A percentile compares a stretch with the other conserved stretches of the same genome.
Conservation (phyloP, 2,329 filamentous ascomycete species). For the Trichophyton mentagrophytes region DNA sequence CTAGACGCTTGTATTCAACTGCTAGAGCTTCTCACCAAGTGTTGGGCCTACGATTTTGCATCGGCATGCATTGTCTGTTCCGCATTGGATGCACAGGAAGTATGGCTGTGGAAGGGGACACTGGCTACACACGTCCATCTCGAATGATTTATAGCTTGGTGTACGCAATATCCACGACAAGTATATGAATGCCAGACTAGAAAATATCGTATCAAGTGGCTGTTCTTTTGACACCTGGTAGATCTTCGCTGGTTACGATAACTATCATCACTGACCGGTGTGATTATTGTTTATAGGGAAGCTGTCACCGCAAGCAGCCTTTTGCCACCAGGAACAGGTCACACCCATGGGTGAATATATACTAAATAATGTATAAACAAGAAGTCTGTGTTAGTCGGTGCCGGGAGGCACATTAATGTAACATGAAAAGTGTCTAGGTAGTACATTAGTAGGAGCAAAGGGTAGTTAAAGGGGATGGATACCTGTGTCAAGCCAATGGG, state of each 20-base stretch:
- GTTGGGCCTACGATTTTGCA: constrained; percentile 46
- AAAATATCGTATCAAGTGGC: too few relatives aligned
- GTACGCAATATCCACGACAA: neutral
- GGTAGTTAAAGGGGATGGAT: neutral
- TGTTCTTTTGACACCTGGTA: too few relatives aligned
- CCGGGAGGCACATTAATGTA: neutral
- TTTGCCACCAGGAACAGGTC: neutral
- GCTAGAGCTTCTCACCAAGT: constrained; percentile 25
- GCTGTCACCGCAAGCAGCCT: neutral
- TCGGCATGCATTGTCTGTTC: constrained; percentile 44
- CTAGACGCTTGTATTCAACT: neutral
- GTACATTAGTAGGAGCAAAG: neutral
- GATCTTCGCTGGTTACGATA: too few relatives aligned
- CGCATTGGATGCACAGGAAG: constrained; percentile 43
- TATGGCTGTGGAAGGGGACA: neutral
- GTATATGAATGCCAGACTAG: neutral
- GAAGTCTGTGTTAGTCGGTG: neutral
- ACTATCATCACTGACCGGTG: neutral
- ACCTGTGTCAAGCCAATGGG: neutral
- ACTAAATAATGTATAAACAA: neutral
- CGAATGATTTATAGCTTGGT: neutral
- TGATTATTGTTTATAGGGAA: neutral
- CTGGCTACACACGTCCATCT: neutral
- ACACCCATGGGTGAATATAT: neutral
- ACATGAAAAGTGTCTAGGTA: neutral